Conservation (phyloP, 2,329 filamentous ascomycete genomes). For the Aulographum hederae region DNA sequence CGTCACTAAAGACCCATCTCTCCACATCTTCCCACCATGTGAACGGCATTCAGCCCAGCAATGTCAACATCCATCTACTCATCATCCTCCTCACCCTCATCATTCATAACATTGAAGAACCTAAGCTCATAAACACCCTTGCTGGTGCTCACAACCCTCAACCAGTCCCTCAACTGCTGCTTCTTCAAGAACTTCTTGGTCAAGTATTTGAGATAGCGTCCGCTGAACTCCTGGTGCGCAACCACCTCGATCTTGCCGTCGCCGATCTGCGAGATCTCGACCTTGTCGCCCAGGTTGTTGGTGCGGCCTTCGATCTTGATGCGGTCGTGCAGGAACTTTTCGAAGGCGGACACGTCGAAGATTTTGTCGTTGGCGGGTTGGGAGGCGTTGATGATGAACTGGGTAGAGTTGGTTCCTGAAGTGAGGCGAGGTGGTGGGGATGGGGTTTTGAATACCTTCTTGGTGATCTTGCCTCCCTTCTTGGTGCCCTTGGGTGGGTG, state of each 20-base stretch:
- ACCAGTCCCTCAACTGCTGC: constrained; percentile 99
- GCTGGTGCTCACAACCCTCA: constrained; percentile 93
- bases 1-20: too few species aligned
- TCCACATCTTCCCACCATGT: too few species aligned
- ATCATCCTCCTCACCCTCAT: constrained; percentile 94
- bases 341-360: constrained; percentile 96
- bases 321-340: constrained; percentile 99
- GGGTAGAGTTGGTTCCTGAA: constrained; percentile 5
- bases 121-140: constrained; percentile 98
- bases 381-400: constrained; percentile 99
- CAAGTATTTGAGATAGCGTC: constrained; percentile 27
- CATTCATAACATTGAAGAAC: constrained; percentile 99
- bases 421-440: background rate
- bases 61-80: constrained; percentile 62
- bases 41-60: too few species aligned
- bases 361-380: constrained; percentile 99
- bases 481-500: constrained; percentile 19
- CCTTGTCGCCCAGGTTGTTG: constrained; percentile 89
- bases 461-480: constrained; percentile 55
- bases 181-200: constrained; percentile 99
- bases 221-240: constrained; percentile 82
- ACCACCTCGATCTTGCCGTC: constrained; percentile 98
- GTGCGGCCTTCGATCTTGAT: constrained; percentile 99
- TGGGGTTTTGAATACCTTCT: constrained; percentile 44
- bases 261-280: constrained; percentile 76